phyloP scores from a whole-genome alignment of 306 rosid genomes.

The Lablab purpureus region DNA sequence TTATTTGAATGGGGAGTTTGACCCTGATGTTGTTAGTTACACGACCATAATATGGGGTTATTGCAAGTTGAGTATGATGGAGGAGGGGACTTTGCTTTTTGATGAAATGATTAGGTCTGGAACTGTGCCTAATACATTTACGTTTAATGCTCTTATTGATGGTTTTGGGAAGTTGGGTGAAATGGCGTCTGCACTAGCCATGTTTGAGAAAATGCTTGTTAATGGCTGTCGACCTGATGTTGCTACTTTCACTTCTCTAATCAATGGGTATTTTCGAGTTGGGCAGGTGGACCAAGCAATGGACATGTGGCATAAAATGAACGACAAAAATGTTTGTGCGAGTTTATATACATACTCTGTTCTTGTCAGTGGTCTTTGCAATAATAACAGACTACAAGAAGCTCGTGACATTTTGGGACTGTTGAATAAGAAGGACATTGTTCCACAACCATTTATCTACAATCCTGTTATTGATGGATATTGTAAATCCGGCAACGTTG shows the following conservation, averaged over 20 bases:
- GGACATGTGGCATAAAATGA: slow-evolving; percentile 23
- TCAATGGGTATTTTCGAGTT: slow-evolving; percentile 21
- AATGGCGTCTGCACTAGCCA: slow-evolving; percentile 12
- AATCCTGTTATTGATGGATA: slow-evolving; percentile 31
- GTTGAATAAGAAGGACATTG: slow-evolving; percentile 10
- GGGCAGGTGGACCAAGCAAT: slow-evolving; percentile 3
- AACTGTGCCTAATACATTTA: not conserved
- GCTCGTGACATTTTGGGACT: slow-evolving; percentile 17
- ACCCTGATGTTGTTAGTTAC: slow-evolving; percentile 9
- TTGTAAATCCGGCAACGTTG: slow-evolving; percentile 19
- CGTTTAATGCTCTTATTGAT: slow-evolving; percentile 3
- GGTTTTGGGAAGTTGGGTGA: slow-evolving; percentile 21
- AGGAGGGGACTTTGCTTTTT: not conserved
- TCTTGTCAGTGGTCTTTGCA: slow-evolving; percentile 25
- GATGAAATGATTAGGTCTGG: slow-evolving; percentile 16
- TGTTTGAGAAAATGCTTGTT: not conserved
- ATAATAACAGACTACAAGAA: not conserved
- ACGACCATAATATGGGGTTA: slow-evolving; percentile 1
- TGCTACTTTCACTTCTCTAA: slow-evolving; percentile 19
- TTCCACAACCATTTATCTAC: slow-evolving; percentile 15
- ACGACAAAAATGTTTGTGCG: not conserved
- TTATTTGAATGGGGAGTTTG: not conserved
- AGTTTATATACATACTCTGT: slow-evolving; percentile 18
- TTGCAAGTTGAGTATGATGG: slow-evolving; percentile 11
- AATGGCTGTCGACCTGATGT: slow-evolving; percentile 12